phyloP scores from a whole-genome alignment of 805 yeast genomes.

The Isabelozyma gotoi region DNA sequence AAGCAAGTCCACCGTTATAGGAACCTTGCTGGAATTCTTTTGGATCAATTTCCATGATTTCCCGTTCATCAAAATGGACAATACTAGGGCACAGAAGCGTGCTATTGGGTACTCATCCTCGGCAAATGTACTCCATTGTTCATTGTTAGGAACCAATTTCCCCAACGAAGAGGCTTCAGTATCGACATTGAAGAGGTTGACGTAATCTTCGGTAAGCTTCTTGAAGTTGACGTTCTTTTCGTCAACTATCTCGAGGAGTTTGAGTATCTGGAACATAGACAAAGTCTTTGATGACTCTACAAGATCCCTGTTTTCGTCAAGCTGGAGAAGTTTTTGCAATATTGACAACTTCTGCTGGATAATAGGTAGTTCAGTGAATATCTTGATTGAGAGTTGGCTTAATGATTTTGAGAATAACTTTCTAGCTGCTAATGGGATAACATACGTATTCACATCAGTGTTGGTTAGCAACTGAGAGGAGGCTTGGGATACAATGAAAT shows the following conservation, averaged over 20 bases:
- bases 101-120: constrained; percentile 15
- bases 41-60: constrained; percentile 43
- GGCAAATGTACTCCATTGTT: constrained; percentile 6
- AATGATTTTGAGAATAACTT: constrained; percentile 33
- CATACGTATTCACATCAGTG: constrained; percentile 33
- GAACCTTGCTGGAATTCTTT: constrained; percentile 25
- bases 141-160: constrained; percentile 3
- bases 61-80: constrained; percentile 50
- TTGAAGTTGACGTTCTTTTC: neutral
- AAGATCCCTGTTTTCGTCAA: constrained; percentile 30
- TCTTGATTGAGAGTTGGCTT: constrained; percentile 34
- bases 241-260: constrained; percentile 9
- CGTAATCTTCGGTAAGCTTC: neutral
- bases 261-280: constrained; percentile 35
- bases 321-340: constrained; percentile 47
- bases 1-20: constrained; percentile 31
- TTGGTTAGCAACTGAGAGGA: constrained; percentile 32
- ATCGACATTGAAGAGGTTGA: neutral
- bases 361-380: constrained; percentile 40
- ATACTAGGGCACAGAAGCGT: constrained; percentile 40
- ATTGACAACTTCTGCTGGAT: constrained; percentile 43
- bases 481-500: constrained; percentile 34
- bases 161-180: constrained; percentile 8
- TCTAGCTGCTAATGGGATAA: constrained; percentile 36
- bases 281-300: constrained; percentile 29